Evolutionary conservation across 2,329 filamentous ascomycete genomes (phyloP).

Genomic region (Penicillium sp.): DNA sequence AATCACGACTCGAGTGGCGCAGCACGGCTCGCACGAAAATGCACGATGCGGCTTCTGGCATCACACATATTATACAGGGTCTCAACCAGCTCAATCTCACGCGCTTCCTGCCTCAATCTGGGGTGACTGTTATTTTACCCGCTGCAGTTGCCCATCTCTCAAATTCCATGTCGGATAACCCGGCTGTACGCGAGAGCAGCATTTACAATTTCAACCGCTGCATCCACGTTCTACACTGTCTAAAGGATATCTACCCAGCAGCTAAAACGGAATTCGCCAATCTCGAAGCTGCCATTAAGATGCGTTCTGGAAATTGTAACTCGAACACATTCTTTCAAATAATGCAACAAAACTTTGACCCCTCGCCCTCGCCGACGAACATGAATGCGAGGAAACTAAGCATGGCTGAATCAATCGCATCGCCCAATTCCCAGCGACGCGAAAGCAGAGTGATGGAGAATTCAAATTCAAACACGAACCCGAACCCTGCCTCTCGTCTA

Average conservation of each 20-base stretch:
- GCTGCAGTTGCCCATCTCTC: constrained; percentile 88
- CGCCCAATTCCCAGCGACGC: constrained; percentile 7
- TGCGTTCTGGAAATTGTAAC: constrained; percentile 30
- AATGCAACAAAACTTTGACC: constrained; percentile 35
- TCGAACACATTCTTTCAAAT: constrained; percentile 36
- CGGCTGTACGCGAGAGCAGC: constrained; percentile 69
- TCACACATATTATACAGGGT: constrained; percentile 76
- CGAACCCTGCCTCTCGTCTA: neutral
- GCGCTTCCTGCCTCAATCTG: constrained; percentile 77
- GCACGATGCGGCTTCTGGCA: constrained; percentile 78
- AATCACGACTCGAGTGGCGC: constrained; percentile 59
- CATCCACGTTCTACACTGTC: constrained; percentile 80
- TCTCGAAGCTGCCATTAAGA: constrained; percentile 39
- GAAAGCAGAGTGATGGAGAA: constrained; percentile 2
- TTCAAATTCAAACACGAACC: neutral
- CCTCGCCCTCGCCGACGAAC: constrained; percentile 12
- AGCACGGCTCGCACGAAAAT: constrained; percentile 78
- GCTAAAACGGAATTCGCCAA: constrained; percentile 70
- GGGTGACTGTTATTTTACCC: constrained; percentile 81
- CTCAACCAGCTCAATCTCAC: constrained; percentile 73
- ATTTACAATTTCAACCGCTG: constrained; percentile 80
- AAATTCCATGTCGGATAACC: constrained; percentile 78
- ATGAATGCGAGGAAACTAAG: constrained; percentile 19
- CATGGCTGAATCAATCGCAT: constrained; percentile 14
- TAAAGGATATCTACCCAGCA: constrained; percentile 83